Percentiles rank a stretch among this genome's conserved stretches.
Conservation (phyloP, 352 stramenopile species). For the Pilasporangium apinafurcum region DNA sequence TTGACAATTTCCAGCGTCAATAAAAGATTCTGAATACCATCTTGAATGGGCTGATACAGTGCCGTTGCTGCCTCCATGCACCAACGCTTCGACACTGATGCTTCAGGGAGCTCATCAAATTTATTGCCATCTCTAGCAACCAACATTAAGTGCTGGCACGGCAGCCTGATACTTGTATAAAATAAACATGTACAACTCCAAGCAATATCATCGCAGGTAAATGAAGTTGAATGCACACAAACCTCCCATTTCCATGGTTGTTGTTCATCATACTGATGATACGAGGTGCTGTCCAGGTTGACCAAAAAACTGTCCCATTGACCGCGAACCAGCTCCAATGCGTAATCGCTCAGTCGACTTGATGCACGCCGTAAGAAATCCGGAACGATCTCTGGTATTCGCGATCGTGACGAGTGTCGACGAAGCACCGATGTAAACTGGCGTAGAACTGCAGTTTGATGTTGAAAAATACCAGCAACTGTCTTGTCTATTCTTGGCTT, state of each 20-base stretch:
- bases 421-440: background rate
- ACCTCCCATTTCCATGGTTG: background rate
- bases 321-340: background rate
- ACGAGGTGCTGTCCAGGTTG: background rate
- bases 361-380: background rate
- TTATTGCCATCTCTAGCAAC: too few relatives aligned
- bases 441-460: constrained; percentile 6
- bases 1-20: too few relatives aligned
- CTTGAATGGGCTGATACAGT: too few relatives aligned
- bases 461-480: constrained; percentile 5
- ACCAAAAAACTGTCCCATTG: background rate
- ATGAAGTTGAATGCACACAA: too few relatives aligned
- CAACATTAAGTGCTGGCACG: constrained; percentile 1
- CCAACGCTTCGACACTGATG: too few relatives aligned
- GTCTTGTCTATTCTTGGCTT: constrained; percentile 10
- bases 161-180: background rate
- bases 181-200: background rate
- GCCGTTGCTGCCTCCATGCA: too few relatives aligned
- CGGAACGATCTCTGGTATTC: background rate
- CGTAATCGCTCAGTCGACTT: background rate
- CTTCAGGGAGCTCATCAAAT: too few relatives aligned
- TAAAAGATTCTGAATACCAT: too few relatives aligned
- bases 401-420: background rate
- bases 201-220: background rate
- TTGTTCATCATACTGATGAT: background rate